phyloP scores from a whole-genome alignment of 768 basidiomycete species.

The Tricholoma flavovirens region DNA sequence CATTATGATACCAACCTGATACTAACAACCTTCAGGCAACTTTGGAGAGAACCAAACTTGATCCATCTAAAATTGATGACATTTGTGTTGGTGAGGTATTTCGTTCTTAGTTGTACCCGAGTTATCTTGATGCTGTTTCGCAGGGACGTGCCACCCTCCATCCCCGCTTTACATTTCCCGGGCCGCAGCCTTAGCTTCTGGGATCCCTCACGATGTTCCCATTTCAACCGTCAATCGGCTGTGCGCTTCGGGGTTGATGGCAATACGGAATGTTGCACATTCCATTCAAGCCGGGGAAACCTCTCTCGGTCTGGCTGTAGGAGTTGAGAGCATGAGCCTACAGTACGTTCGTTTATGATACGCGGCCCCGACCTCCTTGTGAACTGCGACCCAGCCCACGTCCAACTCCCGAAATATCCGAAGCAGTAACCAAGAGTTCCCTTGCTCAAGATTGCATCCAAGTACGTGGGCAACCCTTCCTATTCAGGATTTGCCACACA shows the following conservation, averaged over 20 bases:
- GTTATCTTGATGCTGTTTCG: neutral
- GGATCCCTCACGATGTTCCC: constrained; percentile 83
- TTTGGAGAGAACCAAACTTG: constrained; percentile 57
- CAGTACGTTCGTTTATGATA: constrained; percentile 41
- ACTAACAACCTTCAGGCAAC: constrained; percentile 44
- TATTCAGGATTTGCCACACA: neutral
- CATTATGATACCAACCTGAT: neutral
- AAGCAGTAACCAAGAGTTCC: constrained; percentile 49
- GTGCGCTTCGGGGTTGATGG: constrained; percentile 92
- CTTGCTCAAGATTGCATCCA: constrained; percentile 75
- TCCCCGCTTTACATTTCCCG: constrained; percentile 80
- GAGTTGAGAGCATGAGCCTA: constrained; percentile 77
- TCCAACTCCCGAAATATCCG: constrained; percentile 64
- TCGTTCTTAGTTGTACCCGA: neutral
- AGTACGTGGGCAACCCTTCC: constrained; percentile 29
- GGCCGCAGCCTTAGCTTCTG: constrained; percentile 83
- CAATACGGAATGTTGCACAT: constrained; percentile 87
- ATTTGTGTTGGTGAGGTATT: constrained; percentile 73
- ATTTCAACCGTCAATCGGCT: constrained; percentile 89
- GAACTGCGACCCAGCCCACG: constrained; percentile 44
- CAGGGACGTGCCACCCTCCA: constrained; percentile 80
- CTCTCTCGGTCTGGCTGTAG: constrained; percentile 80
- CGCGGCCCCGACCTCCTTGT: constrained; percentile 2
- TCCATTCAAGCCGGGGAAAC: constrained; percentile 80
- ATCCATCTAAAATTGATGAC: constrained; percentile 71